Conservation (phyloP, 2,329 filamentous ascomycete genomes). For the Atkinsonella texensis region DNA sequence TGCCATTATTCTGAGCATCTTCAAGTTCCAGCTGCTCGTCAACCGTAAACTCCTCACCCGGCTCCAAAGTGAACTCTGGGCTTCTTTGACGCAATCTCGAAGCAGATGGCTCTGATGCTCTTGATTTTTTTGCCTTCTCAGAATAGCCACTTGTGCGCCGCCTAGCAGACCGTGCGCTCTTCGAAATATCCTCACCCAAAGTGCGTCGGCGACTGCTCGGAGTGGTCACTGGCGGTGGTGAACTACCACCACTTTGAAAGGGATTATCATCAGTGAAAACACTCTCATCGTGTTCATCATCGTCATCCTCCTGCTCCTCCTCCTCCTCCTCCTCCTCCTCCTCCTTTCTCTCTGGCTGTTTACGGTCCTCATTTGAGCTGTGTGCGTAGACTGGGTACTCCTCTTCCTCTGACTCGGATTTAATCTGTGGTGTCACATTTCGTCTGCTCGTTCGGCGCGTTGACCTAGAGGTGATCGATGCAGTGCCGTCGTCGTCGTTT, state of each 20-base stretch:
- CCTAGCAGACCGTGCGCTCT: conserved; percentile 31
- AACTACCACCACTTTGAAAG: conserved; percentile 70
- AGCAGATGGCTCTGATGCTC: conserved; percentile 44
- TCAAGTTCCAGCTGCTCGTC: conserved; percentile 75
- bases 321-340: conserved; percentile 13
- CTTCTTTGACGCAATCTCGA: conserved; percentile 23
- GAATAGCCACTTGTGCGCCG: conserved; percentile 28
- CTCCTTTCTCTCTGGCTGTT: background rate
- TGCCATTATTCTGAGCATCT: conserved; percentile 48
- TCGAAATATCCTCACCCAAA: conserved; percentile 28
- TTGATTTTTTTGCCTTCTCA: conserved; percentile 26
- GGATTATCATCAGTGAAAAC: conserved; percentile 86
- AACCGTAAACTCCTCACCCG: conserved; percentile 87
- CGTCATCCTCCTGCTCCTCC: conserved; percentile 36
- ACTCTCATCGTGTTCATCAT: conserved; percentile 35
- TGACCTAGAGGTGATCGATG: conserved; percentile 27
- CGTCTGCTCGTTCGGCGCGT: conserved; percentile 35
- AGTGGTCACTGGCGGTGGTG: conserved; percentile 42
- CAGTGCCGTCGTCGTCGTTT: conserved; percentile 32
- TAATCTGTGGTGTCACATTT: conserved; percentile 40
- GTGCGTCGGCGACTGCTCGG: conserved; percentile 38
- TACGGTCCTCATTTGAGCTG: conserved; percentile 42
- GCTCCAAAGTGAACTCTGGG: conserved; percentile 37
- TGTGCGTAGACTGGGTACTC: conserved; percentile 24
- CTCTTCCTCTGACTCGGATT: conserved; percentile 29